Conservation (phyloP, 208 protist species). For the Leishmania arabica region DNA sequence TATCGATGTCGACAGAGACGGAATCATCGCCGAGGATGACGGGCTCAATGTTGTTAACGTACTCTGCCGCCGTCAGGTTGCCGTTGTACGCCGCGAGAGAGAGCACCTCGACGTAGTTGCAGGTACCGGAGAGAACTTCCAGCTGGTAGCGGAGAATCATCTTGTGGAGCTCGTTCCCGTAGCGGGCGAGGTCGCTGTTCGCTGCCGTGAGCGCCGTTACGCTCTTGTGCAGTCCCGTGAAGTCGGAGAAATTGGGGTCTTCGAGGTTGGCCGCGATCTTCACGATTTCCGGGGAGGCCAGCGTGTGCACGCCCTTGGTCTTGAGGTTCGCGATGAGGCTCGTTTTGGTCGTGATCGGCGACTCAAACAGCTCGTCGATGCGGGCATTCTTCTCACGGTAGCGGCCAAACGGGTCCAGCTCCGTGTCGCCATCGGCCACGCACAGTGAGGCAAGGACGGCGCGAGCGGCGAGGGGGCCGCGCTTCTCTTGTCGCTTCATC, state of each 20-base stretch:
- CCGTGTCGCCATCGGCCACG: slow-evolving; percentile 42
- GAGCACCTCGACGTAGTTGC: slow-evolving; percentile 46
- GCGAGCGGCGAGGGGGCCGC: slow-evolving; percentile 40
- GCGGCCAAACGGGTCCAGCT: slow-evolving; percentile 56
- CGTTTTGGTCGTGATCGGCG: slow-evolving; percentile 37
- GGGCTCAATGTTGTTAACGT: slow-evolving; percentile 66
- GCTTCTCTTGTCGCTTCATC: slow-evolving; percentile 35
- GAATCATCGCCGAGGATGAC: slow-evolving; percentile 61
- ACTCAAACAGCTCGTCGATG: slow-evolving; percentile 66
- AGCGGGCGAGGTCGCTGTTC: slow-evolving; percentile 28
- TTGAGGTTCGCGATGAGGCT: slow-evolving; percentile 40
- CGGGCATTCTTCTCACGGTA: slow-evolving; percentile 42
- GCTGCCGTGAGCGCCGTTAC: slow-evolving; percentile 24
- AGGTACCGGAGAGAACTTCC: slow-evolving; percentile 44
- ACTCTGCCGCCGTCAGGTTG: slow-evolving; percentile 46
- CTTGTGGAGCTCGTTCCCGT: slow-evolving; percentile 31
- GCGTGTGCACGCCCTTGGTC: slow-evolving; percentile 22
- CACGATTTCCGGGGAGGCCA: slow-evolving; percentile 14
- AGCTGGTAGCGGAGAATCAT: slow-evolving; percentile 69
- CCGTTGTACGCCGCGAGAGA: slow-evolving; percentile 44
- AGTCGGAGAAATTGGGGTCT: slow-evolving; percentile 29
- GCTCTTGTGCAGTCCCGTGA: slow-evolving; percentile 31
- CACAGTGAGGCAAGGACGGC: slow-evolving; percentile 77
- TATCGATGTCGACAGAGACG: slow-evolving; percentile 73
- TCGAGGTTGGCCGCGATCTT: slow-evolving; percentile 27